These are phyloP conservation scores for Blastobotrys terrestris DNA, from an alignment of 805 yeast genomes.

Conservation along the genomic window DNA sequence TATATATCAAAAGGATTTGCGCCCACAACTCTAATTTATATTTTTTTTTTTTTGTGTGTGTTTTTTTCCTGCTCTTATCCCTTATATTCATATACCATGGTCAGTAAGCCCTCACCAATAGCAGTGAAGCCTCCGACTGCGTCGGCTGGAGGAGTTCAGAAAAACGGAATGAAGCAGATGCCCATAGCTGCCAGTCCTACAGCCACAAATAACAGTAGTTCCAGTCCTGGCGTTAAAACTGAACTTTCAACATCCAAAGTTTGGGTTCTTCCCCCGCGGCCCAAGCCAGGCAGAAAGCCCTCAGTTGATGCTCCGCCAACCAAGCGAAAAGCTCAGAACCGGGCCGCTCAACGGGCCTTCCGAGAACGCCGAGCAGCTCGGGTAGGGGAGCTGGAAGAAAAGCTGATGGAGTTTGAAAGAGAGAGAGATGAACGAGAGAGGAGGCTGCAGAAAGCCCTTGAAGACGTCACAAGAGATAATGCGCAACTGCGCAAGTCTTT, in stretches of 20 bases:
- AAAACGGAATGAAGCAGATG: neutral
- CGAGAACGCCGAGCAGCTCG: slow-evolving; percentile 80
- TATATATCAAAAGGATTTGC: neutral
- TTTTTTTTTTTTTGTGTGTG: neutral
- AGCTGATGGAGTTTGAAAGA: slow-evolving; percentile 58
- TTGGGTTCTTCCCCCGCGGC: slow-evolving; percentile 83
- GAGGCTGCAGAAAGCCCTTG: slow-evolving; percentile 17
- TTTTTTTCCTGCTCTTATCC: neutral
- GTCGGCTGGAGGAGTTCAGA: neutral
- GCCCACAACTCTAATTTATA: neutral
- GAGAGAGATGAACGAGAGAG: slow-evolving; percentile 52
- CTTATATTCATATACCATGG: neutral
- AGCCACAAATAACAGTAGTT: neutral
- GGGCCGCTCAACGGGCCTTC: slow-evolving; percentile 93
- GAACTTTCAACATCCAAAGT: slow-evolving; percentile 51
- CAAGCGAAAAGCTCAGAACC: slow-evolving; percentile 81
- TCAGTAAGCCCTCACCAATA: neutral
- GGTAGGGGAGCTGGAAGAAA: slow-evolving; percentile 70
- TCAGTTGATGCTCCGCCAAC: slow-evolving; percentile 74
- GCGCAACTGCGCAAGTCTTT: slow-evolving; percentile 29
- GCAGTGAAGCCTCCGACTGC: neutral
- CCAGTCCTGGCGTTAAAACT: neutral
- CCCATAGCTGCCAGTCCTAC: neutral
- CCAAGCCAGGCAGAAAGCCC: slow-evolving; percentile 57
- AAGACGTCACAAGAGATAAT: slow-evolving; percentile 31